Evolutionary conservation across 2,329 filamentous ascomycete genomes (phyloP).

Genomic region (Fusarium globosum): DNA sequence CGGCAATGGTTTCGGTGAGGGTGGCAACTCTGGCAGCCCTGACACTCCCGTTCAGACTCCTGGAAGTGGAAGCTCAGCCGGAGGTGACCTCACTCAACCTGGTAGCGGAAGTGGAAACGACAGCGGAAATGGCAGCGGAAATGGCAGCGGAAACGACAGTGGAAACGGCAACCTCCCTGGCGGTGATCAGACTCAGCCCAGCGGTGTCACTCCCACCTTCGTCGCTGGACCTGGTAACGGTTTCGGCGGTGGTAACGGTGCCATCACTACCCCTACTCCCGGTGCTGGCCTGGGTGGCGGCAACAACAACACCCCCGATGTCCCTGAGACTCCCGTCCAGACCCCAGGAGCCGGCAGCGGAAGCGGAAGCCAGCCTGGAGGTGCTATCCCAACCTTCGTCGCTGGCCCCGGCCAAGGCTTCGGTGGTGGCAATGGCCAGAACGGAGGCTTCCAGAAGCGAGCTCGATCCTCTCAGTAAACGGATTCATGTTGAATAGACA

Average conservation of each 20-base stretch:
- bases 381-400: conserved; percentile 25
- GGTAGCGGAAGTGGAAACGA: background rate
- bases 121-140: too few relatives aligned
- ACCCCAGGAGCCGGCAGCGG: conserved; percentile 14
- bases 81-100: background rate
- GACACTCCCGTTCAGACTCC: conserved; percentile 1
- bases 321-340: conserved; percentile 3
- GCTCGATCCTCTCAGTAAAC: conserved; percentile 21
- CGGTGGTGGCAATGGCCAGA: conserved; percentile 10
- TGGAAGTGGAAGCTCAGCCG: background rate
- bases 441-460: conserved; percentile 24
- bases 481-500: conserved; percentile 8
- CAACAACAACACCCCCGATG: conserved; percentile 3
- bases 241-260: conserved; percentile 11
- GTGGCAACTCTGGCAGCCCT: background rate
- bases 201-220: conserved; percentile 10
- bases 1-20: conserved; percentile 12
- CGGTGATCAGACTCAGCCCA: background rate
- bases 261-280: background rate
- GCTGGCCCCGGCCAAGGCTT: conserved; percentile 29
- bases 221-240: conserved; percentile 22
- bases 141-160: background rate
- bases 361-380: conserved; percentile 2
- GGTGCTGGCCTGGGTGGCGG: conserved; percentile 5
- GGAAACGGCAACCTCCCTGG: background rate